Conservation (phyloP, 345 rosid genomes). For the Aquilaria yunnanensis region DNA sequence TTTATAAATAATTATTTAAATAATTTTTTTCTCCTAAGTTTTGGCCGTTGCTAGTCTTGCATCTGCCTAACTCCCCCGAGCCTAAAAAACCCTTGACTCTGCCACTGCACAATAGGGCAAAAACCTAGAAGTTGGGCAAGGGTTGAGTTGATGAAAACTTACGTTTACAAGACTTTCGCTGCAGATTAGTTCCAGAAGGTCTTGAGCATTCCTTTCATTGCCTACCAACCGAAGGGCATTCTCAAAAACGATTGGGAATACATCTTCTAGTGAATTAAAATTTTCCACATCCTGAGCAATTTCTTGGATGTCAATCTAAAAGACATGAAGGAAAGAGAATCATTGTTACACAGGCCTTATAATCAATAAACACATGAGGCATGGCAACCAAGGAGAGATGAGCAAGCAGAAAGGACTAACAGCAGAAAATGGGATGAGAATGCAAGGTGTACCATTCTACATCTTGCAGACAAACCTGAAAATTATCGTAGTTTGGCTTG, state of each 20-base stretch:
- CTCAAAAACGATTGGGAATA: constrained; percentile 54
- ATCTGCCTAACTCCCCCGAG: no score
- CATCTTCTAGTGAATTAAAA: constrained; percentile 40
- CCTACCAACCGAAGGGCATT: constrained; percentile 39
- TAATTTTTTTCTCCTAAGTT: no score
- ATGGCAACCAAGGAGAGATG: no score
- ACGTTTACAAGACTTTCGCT: constrained; percentile 53
- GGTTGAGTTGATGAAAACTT: constrained; percentile 13
- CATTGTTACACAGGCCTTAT: no score
- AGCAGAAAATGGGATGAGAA: no score
- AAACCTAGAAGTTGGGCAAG: no score
- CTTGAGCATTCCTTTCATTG: constrained; percentile 26
- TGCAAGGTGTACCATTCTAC: no score
- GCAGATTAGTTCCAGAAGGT: constrained; percentile 45
- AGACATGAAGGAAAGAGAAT: not conserved
- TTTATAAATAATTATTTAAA: no score
- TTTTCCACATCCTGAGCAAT: constrained; percentile 54
- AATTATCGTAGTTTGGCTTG: constrained; percentile 21
- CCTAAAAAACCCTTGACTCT: no score
- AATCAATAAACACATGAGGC: no score
- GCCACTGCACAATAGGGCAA: not conserved
- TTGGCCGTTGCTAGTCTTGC: no score
- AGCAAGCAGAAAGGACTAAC: no score
- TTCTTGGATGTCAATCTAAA: constrained; percentile 42
- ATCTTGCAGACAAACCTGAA: constrained; percentile 34